Evolutionary conservation across 202 grass and related monocot species (phyloP), one percentile per base, ranked within the genome.

Genomic region (Setaria viridis): DNA sequence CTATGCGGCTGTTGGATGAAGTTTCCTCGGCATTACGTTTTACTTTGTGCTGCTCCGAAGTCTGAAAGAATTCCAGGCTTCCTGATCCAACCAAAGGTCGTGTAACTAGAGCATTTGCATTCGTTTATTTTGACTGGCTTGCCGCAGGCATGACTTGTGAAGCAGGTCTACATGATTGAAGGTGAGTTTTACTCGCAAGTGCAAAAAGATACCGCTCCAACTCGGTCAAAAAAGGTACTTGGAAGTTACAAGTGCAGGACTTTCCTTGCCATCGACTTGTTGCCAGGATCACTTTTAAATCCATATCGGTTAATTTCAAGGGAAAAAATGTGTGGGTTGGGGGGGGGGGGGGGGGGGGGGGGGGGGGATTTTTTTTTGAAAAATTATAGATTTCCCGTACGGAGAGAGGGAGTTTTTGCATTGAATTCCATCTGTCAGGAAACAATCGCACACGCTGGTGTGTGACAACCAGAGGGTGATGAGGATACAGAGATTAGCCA

Each of bases 381-480:
- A 56, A 0, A 14, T 12, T 7, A 47, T 4, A 73, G 3, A 37
- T 35, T 15, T 86, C 19, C 13, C 4, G 21, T 21, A 62, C 9
- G 17, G 16, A 53, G 32, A 49, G 69, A 5, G 39, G 43, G 7
- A 10, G 43, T 10, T 2, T 2, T 46, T 20, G 74, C 66, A 74
- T 60, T 58, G 37, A 73, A 65, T 20, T 60, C 21, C 58, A 9
- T 46, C 53, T 41, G 39, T 0, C 39, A 41, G 39, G 6, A 41
- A 41, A 41, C 39, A 41, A 41, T 41, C 39, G 1, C 34, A 3
- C 34, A 35, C 20, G 25, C 59, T 32, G 59, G 68, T 73, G 83
- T 80, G 30, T 66, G 88, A 82, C 88, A 86, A 51, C 84, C 70
- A 50, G 73, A 42, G 50, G 58, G 72, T 74, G 73, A 66, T 39